Evolutionary conservation across 176 grass and related monocot species (phyloP), one percentile per base, ranked within the genome.

Genomic region (Leersia perrieri): DNA sequence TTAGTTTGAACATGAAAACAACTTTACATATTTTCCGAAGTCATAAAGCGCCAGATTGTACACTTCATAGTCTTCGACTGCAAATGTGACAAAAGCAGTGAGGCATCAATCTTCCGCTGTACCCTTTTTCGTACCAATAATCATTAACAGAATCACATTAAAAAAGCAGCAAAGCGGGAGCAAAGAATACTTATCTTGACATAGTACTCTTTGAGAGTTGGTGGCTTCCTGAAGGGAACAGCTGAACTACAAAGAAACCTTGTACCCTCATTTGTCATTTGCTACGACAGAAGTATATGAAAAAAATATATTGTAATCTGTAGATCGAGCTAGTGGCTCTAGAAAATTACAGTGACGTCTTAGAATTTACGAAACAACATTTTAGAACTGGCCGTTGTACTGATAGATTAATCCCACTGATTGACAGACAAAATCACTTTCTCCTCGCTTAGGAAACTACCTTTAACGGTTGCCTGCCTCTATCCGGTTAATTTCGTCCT

Each of bases 121-220:
- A 23, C 9, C n/a, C 10, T 79, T 73, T 22, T 72, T 64, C 63
- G 12, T 33, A 51, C 15, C 22, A 55, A 44, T 67, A 66, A 83
- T 79, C 35, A 73, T 83, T 73, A 67, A 60, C 29, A 13, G 42
- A 18, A 83, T 66, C 86, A 61, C 22, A 58, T 58, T 72, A 40
- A 60, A 72, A 35, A 83, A 88, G 35, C 10, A 83, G 11, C 28
- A 33, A 44, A 33, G 62, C 12, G 45, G 47, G 63, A 22, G 11
- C 28, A 39, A 55, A 26, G 31, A 3, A 53, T 80, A 18, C 26
- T 53, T 53, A 53, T 53, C 49, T 45, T 38, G 6, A 73, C 16
- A n/a, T 60, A 31, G 55, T 71, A 63, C 53, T 31, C 18, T 53
- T 18, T 16, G 18, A 53, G 53, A 58, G 53, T 58, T 58, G 53